Evolutionary conservation across 768 basidiomycete species (phyloP).

Genomic region (Sarcodon sp.): DNA sequence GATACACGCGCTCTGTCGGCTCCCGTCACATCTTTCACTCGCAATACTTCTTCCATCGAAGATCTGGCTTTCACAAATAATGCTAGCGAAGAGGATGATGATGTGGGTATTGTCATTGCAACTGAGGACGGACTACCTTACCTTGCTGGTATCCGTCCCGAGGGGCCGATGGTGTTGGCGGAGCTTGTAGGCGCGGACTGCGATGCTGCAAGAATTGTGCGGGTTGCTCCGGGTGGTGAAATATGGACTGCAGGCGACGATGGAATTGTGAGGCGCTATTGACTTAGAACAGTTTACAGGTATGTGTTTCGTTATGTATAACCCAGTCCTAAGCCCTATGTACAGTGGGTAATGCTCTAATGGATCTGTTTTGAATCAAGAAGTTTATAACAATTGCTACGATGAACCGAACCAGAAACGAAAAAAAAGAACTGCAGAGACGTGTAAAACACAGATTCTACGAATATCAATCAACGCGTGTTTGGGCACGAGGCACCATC

Average conservation of each 20-base stretch:
- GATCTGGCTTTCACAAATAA: conserved; percentile 25
- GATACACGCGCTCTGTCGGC: conserved; percentile 32
- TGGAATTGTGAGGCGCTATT: conserved; percentile 42
- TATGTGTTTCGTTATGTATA: too few species aligned
- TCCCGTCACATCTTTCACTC: conserved; percentile 25
- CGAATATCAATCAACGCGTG: too few species aligned
- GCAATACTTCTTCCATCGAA: conserved; percentile 36
- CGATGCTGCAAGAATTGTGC: conserved; percentile 38
- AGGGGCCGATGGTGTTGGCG: conserved; percentile 23
- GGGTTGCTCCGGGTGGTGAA: conserved; percentile 18
- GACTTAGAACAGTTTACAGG: not conserved
- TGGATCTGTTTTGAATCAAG: too few species aligned
- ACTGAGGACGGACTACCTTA: conserved; percentile 52
- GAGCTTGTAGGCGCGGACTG: conserved; percentile 53
- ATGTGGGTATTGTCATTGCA: conserved; percentile 30
- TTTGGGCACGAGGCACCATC: conserved; percentile 23
- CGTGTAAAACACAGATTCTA: too few species aligned
- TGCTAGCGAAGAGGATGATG: conserved; percentile 8
- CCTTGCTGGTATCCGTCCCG: conserved; percentile 28
- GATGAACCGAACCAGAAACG: too few species aligned
- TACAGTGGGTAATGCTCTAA: too few species aligned
- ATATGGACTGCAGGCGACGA: conserved; percentile 55
- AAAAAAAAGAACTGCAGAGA: too few species aligned
- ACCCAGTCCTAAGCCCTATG: too few species aligned
- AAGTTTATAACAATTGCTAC: too few species aligned